phyloP scores from a whole-genome alignment of 176 grass and related monocot genomes.

The Pharus latifolius region DNA sequence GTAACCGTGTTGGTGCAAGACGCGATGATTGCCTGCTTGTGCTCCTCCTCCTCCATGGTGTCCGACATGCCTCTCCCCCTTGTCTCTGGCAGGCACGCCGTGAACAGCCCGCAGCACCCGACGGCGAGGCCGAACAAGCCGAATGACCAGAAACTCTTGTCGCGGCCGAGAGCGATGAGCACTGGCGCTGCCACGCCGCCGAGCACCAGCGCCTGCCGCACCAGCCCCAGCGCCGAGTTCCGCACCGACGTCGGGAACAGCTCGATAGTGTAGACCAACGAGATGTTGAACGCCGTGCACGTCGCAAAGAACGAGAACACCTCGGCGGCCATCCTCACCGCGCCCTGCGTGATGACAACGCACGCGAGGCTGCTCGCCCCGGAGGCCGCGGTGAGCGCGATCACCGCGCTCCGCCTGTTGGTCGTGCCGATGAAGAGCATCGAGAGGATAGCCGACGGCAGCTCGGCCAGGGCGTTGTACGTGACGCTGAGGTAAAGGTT shows the following conservation, averaged over 20 bases:
- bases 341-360: conserved; percentile 18
- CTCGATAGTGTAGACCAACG: conserved; percentile 71
- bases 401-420: conserved; percentile 48
- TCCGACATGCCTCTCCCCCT: conserved; percentile 60
- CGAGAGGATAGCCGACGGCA: conserved; percentile 42
- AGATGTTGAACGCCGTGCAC: conserved; percentile 67
- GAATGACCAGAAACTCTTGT: conserved; percentile 56
- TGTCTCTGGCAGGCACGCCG: conserved; percentile 60
- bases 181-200: conserved; percentile 63
- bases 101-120: conserved; percentile 40
- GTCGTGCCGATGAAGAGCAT: conserved; percentile 40
- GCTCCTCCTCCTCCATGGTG: conserved; percentile 91
- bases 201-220: conserved; percentile 55
- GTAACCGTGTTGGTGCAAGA: not conserved
- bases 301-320: conserved; percentile 60
- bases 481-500: conserved; percentile 79
- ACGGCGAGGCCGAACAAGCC: conserved; percentile 63
- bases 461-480: conserved; percentile 72
- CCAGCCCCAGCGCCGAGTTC: conserved; percentile 66
- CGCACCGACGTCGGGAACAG: conserved; percentile 85
- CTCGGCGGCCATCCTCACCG: conserved; percentile 49
- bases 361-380: conserved; percentile 54
- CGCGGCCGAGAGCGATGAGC: conserved; percentile 56
- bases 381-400: conserved; percentile 28
- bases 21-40: conserved; percentile 20